Base-by-base conservation (phyloP, 176 grass and related monocot species). In the Chloris gayana region DNA sequence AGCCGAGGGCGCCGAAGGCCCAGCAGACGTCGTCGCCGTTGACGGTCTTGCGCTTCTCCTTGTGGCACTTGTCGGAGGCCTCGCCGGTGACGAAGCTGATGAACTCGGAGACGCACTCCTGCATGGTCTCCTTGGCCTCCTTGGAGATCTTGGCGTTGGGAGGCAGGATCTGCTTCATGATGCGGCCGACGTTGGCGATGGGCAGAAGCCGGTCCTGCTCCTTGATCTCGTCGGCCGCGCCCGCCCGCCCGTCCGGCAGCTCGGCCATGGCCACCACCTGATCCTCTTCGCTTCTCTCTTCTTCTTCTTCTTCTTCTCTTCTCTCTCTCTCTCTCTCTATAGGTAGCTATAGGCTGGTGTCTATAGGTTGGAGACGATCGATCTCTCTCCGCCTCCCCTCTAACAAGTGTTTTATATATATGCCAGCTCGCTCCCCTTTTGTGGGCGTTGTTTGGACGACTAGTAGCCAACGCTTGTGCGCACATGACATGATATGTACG, bases 121-220 rank as follows among this genome's bases (percentile, higher is more conserved):
- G 93, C 87, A 95, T 92, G 4, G 93, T 95, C 87, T 95, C 93
- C 87, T 92, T 92, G 41, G 93, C 93, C 78, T 95, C 87, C 87
- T 95, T 95, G 24, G 93, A 95, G 70, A 95, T 89, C 85, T 95
- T 95, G 54, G 93, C 93, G 77, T 95, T 95, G 60, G 93, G 84
- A 0, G 93, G 93, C 64, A 95, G 93, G 64, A 80, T 87, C 85
- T 90, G 87, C 87, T 95, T 95, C 93, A 95, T 95, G 80, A 95
- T 95, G 49, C 93, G 81, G 0, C 93, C 93, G 0, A 95, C 93
- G 90, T 92, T 95, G 38, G 93, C 93, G 17, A 95, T 95, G 18
- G 93, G 93, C 9, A 95, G 87, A 27, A 95, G 90, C 33, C 89
- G 84, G 73, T 97, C 94, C 80, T 97, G 94, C 82, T 96, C 93